Percentiles rank a stretch among this genome's conserved stretches.
These are phyloP conservation scores for Lachancea meyersii DNA, from an alignment of 805 yeast species.

Conservation along the genomic window DNA sequence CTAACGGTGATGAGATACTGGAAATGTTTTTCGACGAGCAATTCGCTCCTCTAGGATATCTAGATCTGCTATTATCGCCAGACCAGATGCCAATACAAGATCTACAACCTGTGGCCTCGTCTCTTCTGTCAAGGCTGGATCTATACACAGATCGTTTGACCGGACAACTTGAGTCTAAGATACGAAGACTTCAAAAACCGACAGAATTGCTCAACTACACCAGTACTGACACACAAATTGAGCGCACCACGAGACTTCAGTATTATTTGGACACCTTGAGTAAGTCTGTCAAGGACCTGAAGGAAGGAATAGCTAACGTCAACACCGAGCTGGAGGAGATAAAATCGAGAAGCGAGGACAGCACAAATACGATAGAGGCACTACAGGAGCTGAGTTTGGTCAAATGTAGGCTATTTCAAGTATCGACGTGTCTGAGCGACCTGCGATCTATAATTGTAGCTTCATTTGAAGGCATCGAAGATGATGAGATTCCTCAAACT, in stretches of 20 bases:
- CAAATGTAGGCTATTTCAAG: conserved; percentile 42
- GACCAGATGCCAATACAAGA: conserved; percentile 30
- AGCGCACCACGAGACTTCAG: conserved; percentile 52
- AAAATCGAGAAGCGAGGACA: conserved; percentile 17
- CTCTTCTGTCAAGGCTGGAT: conserved; percentile 54
- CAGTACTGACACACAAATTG: conserved; percentile 15
- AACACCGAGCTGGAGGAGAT: conserved; percentile 24
- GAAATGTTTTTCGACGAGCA: conserved; percentile 64
- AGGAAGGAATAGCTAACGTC: conserved; percentile 39
- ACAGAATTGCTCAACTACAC: conserved; percentile 46
- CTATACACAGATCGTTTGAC: conserved; percentile 55
- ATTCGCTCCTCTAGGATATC: conserved; percentile 57
- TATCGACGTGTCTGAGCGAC: conserved; percentile 42
- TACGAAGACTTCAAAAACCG: conserved; percentile 43
- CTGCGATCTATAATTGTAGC: conserved; percentile 37
- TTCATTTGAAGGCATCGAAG: conserved; percentile 14
- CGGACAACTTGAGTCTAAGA: conserved; percentile 45
- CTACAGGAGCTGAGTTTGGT: conserved; percentile 41
- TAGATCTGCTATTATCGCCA: conserved; percentile 53
- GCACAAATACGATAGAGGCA: conserved; percentile 23
- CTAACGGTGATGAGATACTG: conserved; percentile 38
- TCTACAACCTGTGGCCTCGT: conserved; percentile 44
- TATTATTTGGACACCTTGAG: conserved; percentile 58
- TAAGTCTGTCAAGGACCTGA: conserved; percentile 51
- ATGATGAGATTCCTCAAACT: conserved; percentile 13